Conservation (phyloP, 2,329 filamentous ascomycete genomes). For the Aspergillus sp. region DNA sequence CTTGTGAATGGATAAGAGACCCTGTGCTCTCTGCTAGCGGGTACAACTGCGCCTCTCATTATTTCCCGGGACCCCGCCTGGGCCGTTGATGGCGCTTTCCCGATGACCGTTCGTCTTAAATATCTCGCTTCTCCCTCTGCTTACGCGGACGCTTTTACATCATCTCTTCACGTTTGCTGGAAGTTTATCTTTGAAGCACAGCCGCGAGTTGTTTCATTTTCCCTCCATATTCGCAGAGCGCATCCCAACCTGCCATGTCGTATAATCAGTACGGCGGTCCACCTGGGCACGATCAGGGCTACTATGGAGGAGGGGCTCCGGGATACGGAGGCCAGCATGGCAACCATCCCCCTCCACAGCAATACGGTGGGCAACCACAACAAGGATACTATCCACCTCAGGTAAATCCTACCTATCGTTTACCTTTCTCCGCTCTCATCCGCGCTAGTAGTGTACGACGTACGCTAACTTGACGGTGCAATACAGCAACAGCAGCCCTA, state of each 20-base stretch:
- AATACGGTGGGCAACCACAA: conserved; percentile 6
- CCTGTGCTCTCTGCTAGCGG: conserved; percentile 6
- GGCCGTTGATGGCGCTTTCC: conserved; percentile 9
- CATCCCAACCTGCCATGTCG: conserved; percentile 3
- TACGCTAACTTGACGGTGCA: background rate
- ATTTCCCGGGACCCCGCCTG: conserved; percentile 1
- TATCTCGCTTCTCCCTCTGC: background rate
- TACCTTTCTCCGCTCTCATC: background rate
- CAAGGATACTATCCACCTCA: conserved; percentile 10
- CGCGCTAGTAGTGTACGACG: background rate
- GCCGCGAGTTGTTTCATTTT: background rate
- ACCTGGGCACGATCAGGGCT: conserved; percentile 5
- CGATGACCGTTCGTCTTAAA: background rate
- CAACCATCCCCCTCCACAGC: conserved; percentile 8
- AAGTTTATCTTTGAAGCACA: background rate
- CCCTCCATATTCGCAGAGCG: background rate
- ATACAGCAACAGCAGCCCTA: conserved; percentile 16
- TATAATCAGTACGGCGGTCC: conserved; percentile 11
- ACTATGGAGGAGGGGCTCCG: conserved; percentile 4
- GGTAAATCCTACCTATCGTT: background rate
- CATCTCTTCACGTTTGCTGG: background rate
- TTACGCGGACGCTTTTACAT: background rate
- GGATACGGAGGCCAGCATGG: conserved; percentile 8
- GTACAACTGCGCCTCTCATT: conserved; percentile 6
- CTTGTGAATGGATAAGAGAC: conserved; percentile 5